phyloP scores from a whole-genome alignment of 495 filamentous ascomycete species.

The Penicillium silybi region DNA sequence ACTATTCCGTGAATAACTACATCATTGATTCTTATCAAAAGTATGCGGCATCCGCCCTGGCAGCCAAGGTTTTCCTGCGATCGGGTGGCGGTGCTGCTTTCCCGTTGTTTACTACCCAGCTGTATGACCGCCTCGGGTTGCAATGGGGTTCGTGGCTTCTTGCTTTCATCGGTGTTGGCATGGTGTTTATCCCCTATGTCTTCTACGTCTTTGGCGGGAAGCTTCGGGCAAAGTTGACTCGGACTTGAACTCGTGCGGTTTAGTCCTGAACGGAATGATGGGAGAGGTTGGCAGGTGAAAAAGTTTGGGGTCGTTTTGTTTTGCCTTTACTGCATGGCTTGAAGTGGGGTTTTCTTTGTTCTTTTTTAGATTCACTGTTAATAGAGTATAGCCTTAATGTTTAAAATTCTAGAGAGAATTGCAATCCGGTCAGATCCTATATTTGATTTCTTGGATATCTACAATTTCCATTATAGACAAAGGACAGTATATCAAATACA shows the following conservation, averaged over 20 bases:
- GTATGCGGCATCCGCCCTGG: slow-evolving; percentile 33
- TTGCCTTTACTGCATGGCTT: neutral
- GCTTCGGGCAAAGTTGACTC: slow-evolving; percentile 20
- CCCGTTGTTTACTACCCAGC: slow-evolving; percentile 47
- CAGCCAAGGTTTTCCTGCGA: slow-evolving; percentile 32
- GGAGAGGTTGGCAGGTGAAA: neutral
- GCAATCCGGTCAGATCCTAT: neutral
- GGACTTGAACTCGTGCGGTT: neutral
- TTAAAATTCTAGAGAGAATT: neutral
- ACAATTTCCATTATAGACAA: neutral
- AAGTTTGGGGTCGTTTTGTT: neutral
- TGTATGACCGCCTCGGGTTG: slow-evolving; percentile 48
- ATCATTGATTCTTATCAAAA: slow-evolving; percentile 61
- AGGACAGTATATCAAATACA: neutral
- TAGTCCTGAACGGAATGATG: neutral
- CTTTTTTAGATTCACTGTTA: too few relatives aligned
- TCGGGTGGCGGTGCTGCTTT: slow-evolving; percentile 40
- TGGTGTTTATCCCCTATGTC: slow-evolving; percentile 45
- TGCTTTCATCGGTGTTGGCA: slow-evolving; percentile 47
- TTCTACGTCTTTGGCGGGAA: slow-evolving; percentile 32
- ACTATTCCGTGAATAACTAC: slow-evolving; percentile 66
- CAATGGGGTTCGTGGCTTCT: slow-evolving; percentile 57
- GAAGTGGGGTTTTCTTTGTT: too few relatives aligned
- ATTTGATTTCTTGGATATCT: neutral
- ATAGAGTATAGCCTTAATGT: neutral